Conservation (phyloP, 805 yeast genomes). For the Pichia cephalocereana region DNA sequence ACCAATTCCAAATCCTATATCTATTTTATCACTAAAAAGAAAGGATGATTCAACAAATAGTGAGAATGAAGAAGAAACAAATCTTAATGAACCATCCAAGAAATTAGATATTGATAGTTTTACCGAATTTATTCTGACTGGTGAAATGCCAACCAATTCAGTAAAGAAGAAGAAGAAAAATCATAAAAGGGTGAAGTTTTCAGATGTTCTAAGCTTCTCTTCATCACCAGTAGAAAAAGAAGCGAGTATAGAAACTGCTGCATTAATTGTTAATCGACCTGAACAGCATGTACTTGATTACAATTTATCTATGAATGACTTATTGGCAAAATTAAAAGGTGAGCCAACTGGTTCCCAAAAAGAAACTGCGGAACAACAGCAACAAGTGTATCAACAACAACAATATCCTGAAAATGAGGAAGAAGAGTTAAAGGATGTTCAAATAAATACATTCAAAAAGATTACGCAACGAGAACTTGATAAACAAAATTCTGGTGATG, state of each 20-base stretch:
- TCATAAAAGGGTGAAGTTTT: conserved; percentile 59
- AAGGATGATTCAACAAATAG: conserved; percentile 16
- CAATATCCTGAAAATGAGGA: conserved; percentile 45
- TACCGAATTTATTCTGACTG: conserved; percentile 76
- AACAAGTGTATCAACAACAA: conserved; percentile 14
- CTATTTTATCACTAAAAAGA: conserved; percentile 60
- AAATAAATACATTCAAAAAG: conserved; percentile 10
- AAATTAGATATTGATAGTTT: conserved; percentile 78
- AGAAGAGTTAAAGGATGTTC: conserved; percentile 42
- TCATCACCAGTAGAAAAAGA: conserved; percentile 15
- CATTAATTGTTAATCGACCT: conserved; percentile 10
- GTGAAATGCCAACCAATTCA: conserved; percentile 46
- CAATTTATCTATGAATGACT: conserved; percentile 70
- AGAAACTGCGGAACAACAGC: not conserved
- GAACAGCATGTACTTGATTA: conserved; percentile 35
- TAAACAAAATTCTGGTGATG: conserved; percentile 4
- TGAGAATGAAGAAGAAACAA: not conserved
- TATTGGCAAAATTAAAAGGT: conserved; percentile 38
- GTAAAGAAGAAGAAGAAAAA: conserved; percentile 28
- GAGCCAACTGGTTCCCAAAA: conserved; percentile 5
- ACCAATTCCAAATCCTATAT: conserved; percentile 68
- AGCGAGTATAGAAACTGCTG: conserved; percentile 1
- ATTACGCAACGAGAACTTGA: conserved; percentile 8
- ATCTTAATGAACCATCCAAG: conserved; percentile 9
- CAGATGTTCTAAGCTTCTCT: conserved; percentile 47